Percentiles rank a stretch among this genome's conserved stretches.
phyloP scores from a whole-genome alignment of 441 rosid genomes.

The Populus tomentosa region DNA sequence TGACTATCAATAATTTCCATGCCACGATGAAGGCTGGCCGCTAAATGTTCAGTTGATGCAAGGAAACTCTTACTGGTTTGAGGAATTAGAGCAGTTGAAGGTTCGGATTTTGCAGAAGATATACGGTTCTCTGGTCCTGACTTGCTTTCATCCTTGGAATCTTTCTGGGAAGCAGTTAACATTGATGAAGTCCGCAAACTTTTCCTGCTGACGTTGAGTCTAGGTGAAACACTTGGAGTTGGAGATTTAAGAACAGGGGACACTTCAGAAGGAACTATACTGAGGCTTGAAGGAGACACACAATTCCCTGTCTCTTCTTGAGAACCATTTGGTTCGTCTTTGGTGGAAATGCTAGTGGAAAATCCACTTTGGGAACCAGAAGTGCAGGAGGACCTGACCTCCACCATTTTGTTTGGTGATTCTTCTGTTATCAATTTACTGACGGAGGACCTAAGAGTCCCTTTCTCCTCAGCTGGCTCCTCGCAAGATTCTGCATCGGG shows the following conservation, averaged over 20 bases:
- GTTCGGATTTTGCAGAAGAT: slow-evolving; percentile 39
- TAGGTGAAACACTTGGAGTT: slow-evolving; percentile 84
- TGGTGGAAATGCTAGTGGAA: slow-evolving; percentile 17
- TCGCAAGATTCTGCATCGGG: slow-evolving; percentile 25
- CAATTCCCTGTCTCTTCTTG: slow-evolving; percentile 31
- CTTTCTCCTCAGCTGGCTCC: slow-evolving; percentile 14
- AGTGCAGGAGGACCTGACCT: slow-evolving; percentile 19
- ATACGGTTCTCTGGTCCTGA: slow-evolving; percentile 28
- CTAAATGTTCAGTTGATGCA: slow-evolving; percentile 68
- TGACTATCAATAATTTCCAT: slow-evolving; percentile 74
- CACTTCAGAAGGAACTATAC: slow-evolving; percentile 38
- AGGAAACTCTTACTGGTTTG: slow-evolving; percentile 34
- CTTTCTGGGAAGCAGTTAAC: slow-evolving; percentile 77
- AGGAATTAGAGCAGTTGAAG: slow-evolving; percentile 31
- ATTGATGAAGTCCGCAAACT: slow-evolving; percentile 82
- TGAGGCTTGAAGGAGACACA: slow-evolving; percentile 44
- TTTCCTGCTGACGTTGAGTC: slow-evolving; percentile 72
- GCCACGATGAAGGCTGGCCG: slow-evolving; percentile 96
- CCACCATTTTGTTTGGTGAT: slow-evolving; percentile 9
- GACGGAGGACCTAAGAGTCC: slow-evolving; percentile 15
- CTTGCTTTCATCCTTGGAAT: slow-evolving; percentile 37
- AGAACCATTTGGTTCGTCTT: slow-evolving; percentile 28
- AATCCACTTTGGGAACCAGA: slow-evolving; percentile 27
- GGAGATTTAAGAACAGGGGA: slow-evolving; percentile 72
- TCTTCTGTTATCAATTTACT: slow-evolving; percentile 26